phyloP scores from a whole-genome alignment of 2,329 filamentous ascomycete species.

The Fusarium protoensiforme region DNA sequence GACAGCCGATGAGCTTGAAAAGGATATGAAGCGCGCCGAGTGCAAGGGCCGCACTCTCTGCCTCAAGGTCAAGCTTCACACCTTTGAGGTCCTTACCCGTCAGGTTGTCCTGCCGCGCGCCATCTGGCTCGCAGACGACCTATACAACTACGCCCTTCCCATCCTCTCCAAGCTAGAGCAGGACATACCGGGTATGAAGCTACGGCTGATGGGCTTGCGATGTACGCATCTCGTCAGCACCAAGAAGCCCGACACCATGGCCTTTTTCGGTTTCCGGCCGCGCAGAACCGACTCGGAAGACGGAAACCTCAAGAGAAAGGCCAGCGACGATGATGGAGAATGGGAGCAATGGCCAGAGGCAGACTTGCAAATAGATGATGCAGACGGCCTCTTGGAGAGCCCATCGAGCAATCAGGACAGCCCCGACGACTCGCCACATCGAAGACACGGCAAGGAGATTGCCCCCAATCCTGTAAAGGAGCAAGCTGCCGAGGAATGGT shows the following conservation, averaged over 20 bases:
- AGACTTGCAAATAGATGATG: conserved; percentile 56
- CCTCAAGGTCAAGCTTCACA: conserved; percentile 93
- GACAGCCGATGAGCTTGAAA: conserved; percentile 87
- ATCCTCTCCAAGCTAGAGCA: conserved; percentile 87
- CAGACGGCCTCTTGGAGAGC: conserved; percentile 22
- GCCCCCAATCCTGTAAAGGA: conserved; percentile 56
- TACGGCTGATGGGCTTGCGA: conserved; percentile 88
- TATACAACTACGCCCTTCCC: conserved; percentile 83
- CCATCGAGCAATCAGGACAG: conserved; percentile 16
- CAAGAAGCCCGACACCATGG: conserved; percentile 80
- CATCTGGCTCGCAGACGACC: conserved; percentile 78
- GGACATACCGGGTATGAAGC: conserved; percentile 80
- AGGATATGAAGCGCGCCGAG: conserved; percentile 81
- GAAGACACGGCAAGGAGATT: conserved; percentile 63
- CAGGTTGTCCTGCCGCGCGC: conserved; percentile 81
- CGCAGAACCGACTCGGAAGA: conserved; percentile 37
- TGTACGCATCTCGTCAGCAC: conserved; percentile 89
- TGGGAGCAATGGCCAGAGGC: conserved; percentile 79
- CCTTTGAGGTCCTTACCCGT: conserved; percentile 89
- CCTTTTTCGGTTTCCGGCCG: conserved; percentile 78
- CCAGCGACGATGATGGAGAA: conserved; percentile 46
- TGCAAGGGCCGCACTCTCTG: conserved; percentile 93
- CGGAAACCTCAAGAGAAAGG: conserved; percentile 49
- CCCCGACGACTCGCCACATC: conserved; percentile 10
- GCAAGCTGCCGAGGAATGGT: conserved; percentile 61